Conservation (phyloP, 495 filamentous ascomycete species). For the Neurospora africana region DNA sequence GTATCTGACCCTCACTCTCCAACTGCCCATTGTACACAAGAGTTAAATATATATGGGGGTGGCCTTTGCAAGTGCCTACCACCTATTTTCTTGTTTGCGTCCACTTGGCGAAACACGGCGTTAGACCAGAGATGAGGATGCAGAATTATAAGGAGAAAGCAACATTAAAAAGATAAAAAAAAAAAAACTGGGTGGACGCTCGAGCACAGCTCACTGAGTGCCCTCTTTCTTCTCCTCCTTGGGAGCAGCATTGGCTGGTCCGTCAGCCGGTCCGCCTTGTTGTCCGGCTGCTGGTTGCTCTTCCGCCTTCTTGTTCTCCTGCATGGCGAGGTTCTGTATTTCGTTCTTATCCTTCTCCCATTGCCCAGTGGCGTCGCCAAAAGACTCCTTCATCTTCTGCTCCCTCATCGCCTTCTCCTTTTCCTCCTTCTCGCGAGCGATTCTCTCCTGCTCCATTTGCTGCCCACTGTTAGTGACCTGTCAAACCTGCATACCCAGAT, state of each 20-base stretch:
- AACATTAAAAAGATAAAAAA: not conserved
- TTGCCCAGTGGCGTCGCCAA: conserved; percentile 55
- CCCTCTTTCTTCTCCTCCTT: conserved; percentile 2
- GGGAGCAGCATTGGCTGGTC: conserved; percentile 2
- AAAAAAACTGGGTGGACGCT: not conserved
- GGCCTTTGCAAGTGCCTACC: not conserved
- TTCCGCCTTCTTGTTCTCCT: conserved; percentile 35
- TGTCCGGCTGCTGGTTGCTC: conserved; percentile 4
- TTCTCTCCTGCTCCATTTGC: conserved; percentile 79
- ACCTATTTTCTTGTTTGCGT: not conserved
- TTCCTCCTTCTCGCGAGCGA: conserved; percentile 62
- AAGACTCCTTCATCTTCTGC: conserved; percentile 60
- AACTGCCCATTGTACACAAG: not conserved
- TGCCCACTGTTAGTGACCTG: conserved; percentile 22
- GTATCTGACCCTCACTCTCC: conserved; percentile 1
- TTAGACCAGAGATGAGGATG: not conserved
- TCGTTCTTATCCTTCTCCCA: conserved; percentile 78
- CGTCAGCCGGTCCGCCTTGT: conserved; percentile 3
- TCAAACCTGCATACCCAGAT: not conserved
- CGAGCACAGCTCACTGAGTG: not conserved
- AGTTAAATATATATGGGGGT: not conserved
- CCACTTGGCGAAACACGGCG: not conserved
- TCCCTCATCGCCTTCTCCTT: conserved; percentile 53
- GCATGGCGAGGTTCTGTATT: conserved; percentile 55
- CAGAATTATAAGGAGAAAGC: not conserved